A percentile compares a stretch with the other conserved stretches of the same genome.
These are phyloP conservation scores for Actinomortierella wolfii DNA, from an alignment of 371 early-diverging fungal species.

Conservation along the genomic window DNA sequence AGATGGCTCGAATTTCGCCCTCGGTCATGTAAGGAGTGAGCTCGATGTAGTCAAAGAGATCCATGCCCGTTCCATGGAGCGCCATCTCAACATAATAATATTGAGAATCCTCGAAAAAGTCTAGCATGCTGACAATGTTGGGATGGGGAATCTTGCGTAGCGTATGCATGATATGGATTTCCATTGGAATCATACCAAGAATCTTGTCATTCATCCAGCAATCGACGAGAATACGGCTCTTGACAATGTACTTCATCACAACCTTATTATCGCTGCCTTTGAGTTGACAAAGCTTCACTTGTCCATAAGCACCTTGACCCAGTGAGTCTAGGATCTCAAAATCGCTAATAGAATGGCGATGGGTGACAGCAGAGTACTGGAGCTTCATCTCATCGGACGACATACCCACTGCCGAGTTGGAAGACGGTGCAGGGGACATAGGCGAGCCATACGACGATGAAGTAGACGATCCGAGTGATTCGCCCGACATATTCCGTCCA, in stretches of 20 bases:
- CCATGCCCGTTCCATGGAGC: slow-evolving; percentile 68
- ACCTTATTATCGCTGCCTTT: slow-evolving; percentile 53
- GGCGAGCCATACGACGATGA: slow-evolving; percentile 34
- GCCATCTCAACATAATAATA: slow-evolving; percentile 75
- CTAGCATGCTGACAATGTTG: slow-evolving; percentile 65
- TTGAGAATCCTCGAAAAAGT: slow-evolving; percentile 70
- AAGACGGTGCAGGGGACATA: slow-evolving; percentile 34
- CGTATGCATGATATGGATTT: slow-evolving; percentile 71
- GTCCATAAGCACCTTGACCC: slow-evolving; percentile 78
- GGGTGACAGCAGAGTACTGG: slow-evolving; percentile 51
- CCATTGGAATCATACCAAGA: slow-evolving; percentile 69
- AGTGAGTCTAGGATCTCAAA: slow-evolving; percentile 63
- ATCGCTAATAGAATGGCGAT: slow-evolving; percentile 55
- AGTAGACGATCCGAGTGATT: slow-evolving; percentile 9
- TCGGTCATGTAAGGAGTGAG: slow-evolving; percentile 61
- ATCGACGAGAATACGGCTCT: slow-evolving; percentile 71
- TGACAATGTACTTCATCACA: slow-evolving; percentile 80
- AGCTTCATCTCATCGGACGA: slow-evolving; percentile 37
- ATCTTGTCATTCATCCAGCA: slow-evolving; percentile 73
- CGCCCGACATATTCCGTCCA: background rate
- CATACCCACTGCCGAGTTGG: slow-evolving; percentile 16
- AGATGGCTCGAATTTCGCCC: slow-evolving; percentile 60
- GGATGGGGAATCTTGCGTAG: slow-evolving; percentile 63
- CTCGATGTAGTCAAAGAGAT: slow-evolving; percentile 80
- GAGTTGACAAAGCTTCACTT: slow-evolving; percentile 54